phyloP scores from a whole-genome alignment of 805 yeast genomes.

The Barnettozyma pratensis region DNA sequence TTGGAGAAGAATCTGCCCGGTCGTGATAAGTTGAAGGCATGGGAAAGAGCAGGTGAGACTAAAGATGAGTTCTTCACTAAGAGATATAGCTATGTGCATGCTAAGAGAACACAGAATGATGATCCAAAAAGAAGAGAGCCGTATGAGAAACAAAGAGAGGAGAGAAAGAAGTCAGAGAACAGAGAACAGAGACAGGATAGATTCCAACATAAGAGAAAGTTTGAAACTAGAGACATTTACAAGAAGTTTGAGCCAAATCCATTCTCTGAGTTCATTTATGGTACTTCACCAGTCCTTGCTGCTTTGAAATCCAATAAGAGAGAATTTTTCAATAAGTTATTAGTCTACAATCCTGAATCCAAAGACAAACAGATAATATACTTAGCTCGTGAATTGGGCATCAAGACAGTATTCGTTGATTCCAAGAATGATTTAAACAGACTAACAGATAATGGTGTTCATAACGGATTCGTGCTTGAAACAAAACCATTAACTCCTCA shows the following conservation, averaged over 20 bases:
- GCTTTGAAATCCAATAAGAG: conserved; percentile 58
- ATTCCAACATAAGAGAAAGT: conserved; percentile 13
- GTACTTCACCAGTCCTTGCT: conserved; percentile 69
- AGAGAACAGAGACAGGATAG: conserved; percentile 11
- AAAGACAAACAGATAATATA: conserved; percentile 37
- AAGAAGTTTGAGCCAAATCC: conserved; percentile 34
- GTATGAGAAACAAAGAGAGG: conserved; percentile 17
- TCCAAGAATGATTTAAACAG: conserved; percentile 47
- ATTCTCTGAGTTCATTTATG: conserved; percentile 64
- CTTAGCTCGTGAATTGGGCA: conserved; percentile 36
- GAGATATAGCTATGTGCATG: conserved; percentile 65
- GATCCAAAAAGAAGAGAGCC: conserved; percentile 14
- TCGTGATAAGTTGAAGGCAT: conserved; percentile 44
- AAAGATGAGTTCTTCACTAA: conserved; percentile 59
- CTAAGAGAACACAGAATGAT: conserved; percentile 27
- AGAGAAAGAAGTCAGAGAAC: conserved; percentile 5
- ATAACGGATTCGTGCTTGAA: conserved; percentile 74
- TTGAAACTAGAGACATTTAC: conserved; percentile 17
- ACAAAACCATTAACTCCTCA: conserved; percentile 46
- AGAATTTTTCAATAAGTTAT: conserved; percentile 44
- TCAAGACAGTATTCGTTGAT: conserved; percentile 13
- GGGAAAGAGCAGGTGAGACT: conserved; percentile 58
- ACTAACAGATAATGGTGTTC: conserved; percentile 64
- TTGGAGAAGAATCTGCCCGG: conserved; percentile 43
- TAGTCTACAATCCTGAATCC: conserved; percentile 37